These are phyloP conservation scores for Penicillium janthinellum DNA, from an alignment of 2,329 filamentous ascomycete genomes.

Conservation along the genomic window DNA sequence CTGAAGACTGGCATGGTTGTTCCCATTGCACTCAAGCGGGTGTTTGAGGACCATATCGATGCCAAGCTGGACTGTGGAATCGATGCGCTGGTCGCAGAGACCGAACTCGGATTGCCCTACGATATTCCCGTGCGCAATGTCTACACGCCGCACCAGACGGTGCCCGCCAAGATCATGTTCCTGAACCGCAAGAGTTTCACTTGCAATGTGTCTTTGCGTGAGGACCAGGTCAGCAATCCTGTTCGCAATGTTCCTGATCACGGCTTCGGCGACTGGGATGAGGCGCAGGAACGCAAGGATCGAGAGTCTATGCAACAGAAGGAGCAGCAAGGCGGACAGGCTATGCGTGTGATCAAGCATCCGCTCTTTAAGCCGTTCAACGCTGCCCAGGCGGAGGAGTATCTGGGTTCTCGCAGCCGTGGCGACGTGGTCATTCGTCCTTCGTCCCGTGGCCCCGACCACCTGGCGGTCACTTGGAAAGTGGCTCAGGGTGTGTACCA, in stretches of 20 bases:
- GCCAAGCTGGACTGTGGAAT: slow-evolving; percentile 92
- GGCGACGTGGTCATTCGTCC: slow-evolving; percentile 95
- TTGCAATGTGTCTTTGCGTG: slow-evolving; percentile 80
- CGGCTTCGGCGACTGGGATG: slow-evolving; percentile 83
- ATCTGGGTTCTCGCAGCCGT: slow-evolving; percentile 77
- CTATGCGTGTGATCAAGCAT: slow-evolving; percentile 95
- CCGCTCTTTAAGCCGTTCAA: slow-evolving; percentile 95
- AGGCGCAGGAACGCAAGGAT: slow-evolving; percentile 75
- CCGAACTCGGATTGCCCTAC: slow-evolving; percentile 75
- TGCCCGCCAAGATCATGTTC: slow-evolving; percentile 83
- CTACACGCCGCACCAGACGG: slow-evolving; percentile 77
- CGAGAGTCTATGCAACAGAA: slow-evolving; percentile 82
- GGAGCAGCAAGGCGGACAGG: slow-evolving; percentile 79
- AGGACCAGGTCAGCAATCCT: slow-evolving; percentile 75
- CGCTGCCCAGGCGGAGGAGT: slow-evolving; percentile 88
- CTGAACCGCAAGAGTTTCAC: slow-evolving; percentile 84
- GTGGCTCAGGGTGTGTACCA: slow-evolving; percentile 95
- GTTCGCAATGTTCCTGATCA: slow-evolving; percentile 71
- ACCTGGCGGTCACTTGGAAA: slow-evolving; percentile 97
- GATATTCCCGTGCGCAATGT: slow-evolving; percentile 70
- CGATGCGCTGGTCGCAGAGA: slow-evolving; percentile 80
- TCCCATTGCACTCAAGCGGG: slow-evolving; percentile 81
- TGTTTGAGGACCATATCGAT: slow-evolving; percentile 90
- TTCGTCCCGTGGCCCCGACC: slow-evolving; percentile 92
- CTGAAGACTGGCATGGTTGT: slow-evolving; percentile 90